Percentiles rank a stretch among this genome's conserved stretches.
These are phyloP conservation scores for Avena atlantica DNA, from an alignment of 176 grass and related monocot species.

Conservation along the genomic window DNA sequence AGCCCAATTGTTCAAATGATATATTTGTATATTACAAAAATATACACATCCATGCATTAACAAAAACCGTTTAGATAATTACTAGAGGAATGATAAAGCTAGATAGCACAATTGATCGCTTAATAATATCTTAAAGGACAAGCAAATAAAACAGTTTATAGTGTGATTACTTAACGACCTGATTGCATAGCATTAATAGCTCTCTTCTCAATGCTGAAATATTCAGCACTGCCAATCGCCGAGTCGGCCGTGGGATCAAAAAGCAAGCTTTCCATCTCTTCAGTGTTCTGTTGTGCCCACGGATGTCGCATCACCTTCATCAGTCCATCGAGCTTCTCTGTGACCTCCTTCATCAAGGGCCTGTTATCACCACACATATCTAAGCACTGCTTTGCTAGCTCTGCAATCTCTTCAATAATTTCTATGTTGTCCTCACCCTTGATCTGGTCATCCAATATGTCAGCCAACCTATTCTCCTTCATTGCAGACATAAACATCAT, in stretches of 20 bases:
- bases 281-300: background rate
- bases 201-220: constrained; percentile 24
- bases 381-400: constrained; percentile 39
- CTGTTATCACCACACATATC: constrained; percentile 40
- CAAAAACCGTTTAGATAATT: background rate
- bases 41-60: background rate
- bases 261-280: constrained; percentile 38
- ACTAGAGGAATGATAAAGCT: background rate
- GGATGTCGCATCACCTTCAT: constrained; percentile 28
- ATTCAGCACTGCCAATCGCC: background rate
- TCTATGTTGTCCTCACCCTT: background rate
- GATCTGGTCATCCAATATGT: constrained; percentile 23
- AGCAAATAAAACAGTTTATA: background rate
- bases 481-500: constrained; percentile 15
- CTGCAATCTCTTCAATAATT: constrained; percentile 24
- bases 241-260: background rate
- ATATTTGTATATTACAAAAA: background rate
- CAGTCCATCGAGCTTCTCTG: constrained; percentile 23
- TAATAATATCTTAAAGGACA: no score
- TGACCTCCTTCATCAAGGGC: constrained; percentile 46
- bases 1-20: background rate
- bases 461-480: background rate
- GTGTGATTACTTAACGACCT: background rate
- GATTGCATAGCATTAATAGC: background rate
- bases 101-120: background rate